Percentiles rank a stretch among this genome's conserved stretches.
Evolutionary conservation across 148 eudicot species (phyloP).

Genomic region (Heliamphora exappendiculata): DNA sequence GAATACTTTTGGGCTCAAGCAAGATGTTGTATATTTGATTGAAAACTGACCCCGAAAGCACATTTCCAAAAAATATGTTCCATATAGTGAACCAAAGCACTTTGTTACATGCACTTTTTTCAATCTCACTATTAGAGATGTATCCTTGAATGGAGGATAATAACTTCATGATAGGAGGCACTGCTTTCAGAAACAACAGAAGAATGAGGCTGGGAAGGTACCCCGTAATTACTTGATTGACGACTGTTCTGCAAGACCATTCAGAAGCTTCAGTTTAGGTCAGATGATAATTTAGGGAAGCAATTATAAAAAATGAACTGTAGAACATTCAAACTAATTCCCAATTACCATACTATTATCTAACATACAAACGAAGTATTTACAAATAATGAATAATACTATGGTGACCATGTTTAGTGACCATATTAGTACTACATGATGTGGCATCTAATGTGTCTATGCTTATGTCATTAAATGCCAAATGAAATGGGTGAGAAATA

Average conservation of each 20-base stretch:
- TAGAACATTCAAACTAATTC: neutral
- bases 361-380: neutral
- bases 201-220: conserved; percentile 81
- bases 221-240: conserved; percentile 61
- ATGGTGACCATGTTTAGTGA: too few relatives aligned
- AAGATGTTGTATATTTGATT: conserved; percentile 36
- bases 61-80: conserved; percentile 76
- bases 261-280: neutral
- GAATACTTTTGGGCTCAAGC: conserved; percentile 56
- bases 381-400: neutral
- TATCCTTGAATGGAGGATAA: conserved; percentile 70
- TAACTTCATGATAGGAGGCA: conserved; percentile 71
- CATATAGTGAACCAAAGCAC: conserved; percentile 66
- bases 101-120: conserved; percentile 71
- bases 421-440: too few relatives aligned
- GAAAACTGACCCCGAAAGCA: conserved; percentile 65
- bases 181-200: conserved; percentile 42
- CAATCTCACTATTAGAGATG: conserved; percentile 56
- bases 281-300: neutral
- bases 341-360: neutral
- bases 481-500: too few relatives aligned
- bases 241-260: conserved; percentile 39
- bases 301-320: neutral
- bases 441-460: too few relatives aligned
- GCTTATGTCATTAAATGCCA: too few relatives aligned